phyloP scores from a whole-genome alignment of 1,284 basidiomycete genomes.

The Sporisorium iseilematis-ciliati region DNA sequence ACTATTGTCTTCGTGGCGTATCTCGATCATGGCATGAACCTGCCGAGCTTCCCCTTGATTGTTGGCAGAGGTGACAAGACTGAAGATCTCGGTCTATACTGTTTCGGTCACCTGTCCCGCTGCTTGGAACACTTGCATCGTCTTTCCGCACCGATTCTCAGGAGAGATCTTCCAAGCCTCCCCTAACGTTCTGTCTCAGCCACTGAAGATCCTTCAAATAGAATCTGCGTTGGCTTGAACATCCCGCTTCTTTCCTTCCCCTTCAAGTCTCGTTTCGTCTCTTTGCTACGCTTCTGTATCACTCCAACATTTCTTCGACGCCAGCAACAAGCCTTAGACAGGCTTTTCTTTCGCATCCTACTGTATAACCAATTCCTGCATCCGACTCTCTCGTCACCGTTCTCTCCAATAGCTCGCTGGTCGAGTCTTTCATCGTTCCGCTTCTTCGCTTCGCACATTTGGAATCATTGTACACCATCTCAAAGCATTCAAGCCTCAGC shows the following conservation, averaged over 20 bases:
- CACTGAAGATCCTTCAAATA: not conserved
- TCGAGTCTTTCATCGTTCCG: slow-evolving; percentile 5
- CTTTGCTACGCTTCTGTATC: not conserved
- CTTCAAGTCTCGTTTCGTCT: not conserved
- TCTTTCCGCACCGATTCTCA: not conserved
- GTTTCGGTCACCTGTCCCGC: not conserved
- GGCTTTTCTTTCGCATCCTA: not conserved
- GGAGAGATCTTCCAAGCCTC: not conserved
- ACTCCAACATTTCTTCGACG: not conserved
- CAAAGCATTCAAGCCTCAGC: too few species aligned
- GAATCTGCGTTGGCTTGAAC: not conserved
- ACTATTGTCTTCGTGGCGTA: not conserved
- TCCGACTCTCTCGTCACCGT: not conserved
- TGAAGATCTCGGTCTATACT: not conserved
- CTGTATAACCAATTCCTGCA: not conserved
- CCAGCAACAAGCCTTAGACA: slow-evolving; percentile 25
- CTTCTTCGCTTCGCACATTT: not conserved
- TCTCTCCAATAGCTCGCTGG: slow-evolving; percentile 9
- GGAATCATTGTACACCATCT: slow-evolving; percentile 1
- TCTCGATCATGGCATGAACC: too few species aligned
- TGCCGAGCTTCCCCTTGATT: not conserved
- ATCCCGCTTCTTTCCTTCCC: not conserved
- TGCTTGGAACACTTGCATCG: not conserved
- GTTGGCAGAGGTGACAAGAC: not conserved
- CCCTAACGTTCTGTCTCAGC: not conserved